A percentile compares a stretch with the other conserved stretches of the same genome.
phyloP scores from a whole-genome alignment of 345 rosid species.

The Turnera subulata region DNA sequence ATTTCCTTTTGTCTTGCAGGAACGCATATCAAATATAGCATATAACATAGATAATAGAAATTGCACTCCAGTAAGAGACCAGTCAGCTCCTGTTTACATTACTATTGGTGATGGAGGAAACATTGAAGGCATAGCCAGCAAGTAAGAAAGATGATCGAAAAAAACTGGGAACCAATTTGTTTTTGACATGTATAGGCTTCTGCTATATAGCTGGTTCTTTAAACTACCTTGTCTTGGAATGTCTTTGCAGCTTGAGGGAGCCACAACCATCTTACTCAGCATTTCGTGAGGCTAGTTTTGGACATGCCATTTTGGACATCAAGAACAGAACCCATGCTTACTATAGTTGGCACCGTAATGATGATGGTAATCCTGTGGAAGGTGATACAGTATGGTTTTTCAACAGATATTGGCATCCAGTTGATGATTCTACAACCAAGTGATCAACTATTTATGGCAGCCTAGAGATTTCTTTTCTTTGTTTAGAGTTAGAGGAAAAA shows the following conservation, averaged over 20 bases:
- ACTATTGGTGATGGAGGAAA: constrained; percentile 93
- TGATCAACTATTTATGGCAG: too few relatives aligned
- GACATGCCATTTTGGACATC: constrained; percentile 17
- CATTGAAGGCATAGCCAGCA: constrained; percentile 69
- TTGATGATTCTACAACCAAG: constrained; percentile 58
- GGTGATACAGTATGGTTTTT: constrained; percentile 77
- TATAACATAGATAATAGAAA: constrained; percentile 59
- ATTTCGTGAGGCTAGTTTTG: constrained; percentile 20
- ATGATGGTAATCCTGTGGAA: constrained; percentile 64
- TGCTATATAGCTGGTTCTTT: too few relatives aligned
- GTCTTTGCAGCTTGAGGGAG: constrained; percentile 15
- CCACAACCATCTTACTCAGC: constrained; percentile 22
- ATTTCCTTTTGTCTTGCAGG: constrained; percentile 35
- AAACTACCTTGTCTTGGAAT: too few relatives aligned
- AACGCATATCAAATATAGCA: constrained; percentile 75
- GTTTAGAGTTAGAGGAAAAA: too few relatives aligned
- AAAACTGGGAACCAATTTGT: too few relatives aligned
- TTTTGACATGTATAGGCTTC: too few relatives aligned
- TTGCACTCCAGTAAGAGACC: constrained; percentile 56
- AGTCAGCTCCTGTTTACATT: constrained; percentile 72
- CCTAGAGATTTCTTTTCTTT: too few relatives aligned
- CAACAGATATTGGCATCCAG: constrained; percentile 61
- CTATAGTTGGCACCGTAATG: constrained; percentile 23
- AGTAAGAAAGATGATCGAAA: constrained; percentile 42
- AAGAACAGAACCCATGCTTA: constrained; percentile 21